Evolutionary conservation across 768 basidiomycete genomes (phyloP), one percentile per base, ranked within the genome.

Genomic region (Amanita phalloides): DNA sequence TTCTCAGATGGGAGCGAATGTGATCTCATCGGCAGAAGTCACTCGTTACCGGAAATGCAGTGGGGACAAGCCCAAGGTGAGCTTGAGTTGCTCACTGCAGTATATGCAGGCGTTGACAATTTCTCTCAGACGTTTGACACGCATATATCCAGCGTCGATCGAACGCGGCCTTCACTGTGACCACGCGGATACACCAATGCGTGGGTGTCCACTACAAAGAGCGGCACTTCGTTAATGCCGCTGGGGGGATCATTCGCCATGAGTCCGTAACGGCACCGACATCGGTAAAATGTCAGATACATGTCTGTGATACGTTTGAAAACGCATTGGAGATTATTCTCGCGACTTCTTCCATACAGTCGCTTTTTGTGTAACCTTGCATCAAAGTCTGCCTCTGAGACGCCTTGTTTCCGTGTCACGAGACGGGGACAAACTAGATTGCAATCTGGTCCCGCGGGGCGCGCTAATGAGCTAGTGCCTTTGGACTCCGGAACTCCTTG

Each of bases 111-210:
- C 78, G 76, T 49, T 96, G 93, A 8, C 35, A 17, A 30, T 43
- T 51, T 32, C 32, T 20, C 13, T n/a, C 30, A 38, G 23, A n/a
- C 17, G 13, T n/a, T 17, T 53, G 35, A 44, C 25, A 6, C 25
- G 26, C 33, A n/a, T 21, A 30, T 14, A 36, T 45, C 17, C 51
- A 68, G 14, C 42, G 35, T 17, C 9, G 33, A 25, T 37, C 14
- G 45, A 9, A 43, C 21, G 42, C 53, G 17, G 49, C 26, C 51
- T 30, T 39, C 7, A 21, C 17, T 36, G 50, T 33, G 53, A 14
- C 45, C 43, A 5, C 61, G 93, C 90, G 93, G 93, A 81, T 96
- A 46, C 95, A 95, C 65, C 90, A 92, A 78, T 98, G 95, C 62
- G 95, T 99, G 41, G 95, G 95, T 9, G 65, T 98, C 5, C 75